phyloP scores from a whole-genome alignment of 768 basidiomycete genomes.

The Suillus discolor region DNA sequence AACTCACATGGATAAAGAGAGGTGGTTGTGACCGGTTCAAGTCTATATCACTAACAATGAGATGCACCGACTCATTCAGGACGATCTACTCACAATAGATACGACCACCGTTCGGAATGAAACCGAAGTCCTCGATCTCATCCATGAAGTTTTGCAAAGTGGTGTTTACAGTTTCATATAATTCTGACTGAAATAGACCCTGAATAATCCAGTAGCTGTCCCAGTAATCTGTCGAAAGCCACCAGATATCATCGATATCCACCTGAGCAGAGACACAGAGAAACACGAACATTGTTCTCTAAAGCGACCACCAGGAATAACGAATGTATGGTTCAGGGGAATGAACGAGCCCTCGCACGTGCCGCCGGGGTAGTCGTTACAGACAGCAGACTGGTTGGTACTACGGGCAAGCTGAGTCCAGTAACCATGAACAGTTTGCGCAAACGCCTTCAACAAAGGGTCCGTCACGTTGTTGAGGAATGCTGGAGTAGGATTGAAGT shows the following conservation, averaged over 20 bases:
- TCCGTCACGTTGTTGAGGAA: conserved; percentile 75
- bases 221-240: conserved; percentile 48
- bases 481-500: conserved; percentile 63
- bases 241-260: conserved; percentile 4
- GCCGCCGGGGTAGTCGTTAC: conserved; percentile 46
- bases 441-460: conserved; percentile 68
- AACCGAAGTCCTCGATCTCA: conserved; percentile 79
- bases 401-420: conserved; percentile 80
- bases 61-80: neutral
- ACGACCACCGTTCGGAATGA: conserved; percentile 93
- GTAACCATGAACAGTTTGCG: conserved; percentile 80
- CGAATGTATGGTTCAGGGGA: conserved; percentile 89
- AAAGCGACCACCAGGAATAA: conserved; percentile 87
- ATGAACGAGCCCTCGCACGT: conserved; percentile 84
- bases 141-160: conserved; percentile 97
- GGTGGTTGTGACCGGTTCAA: conserved; percentile 93
- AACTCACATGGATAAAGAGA: conserved; percentile 73
- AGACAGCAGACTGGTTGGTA: conserved; percentile 73
- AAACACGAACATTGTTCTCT: conserved; percentile 73
- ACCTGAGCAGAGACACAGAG: neutral
- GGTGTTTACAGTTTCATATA: conserved; percentile 70
- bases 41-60: conserved; percentile 43
- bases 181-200: conserved; percentile 80
- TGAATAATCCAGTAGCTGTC: conserved; percentile 87
- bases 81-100: conserved; percentile 67